Percentiles rank a stretch among this genome's conserved stretches.
phyloP scores from a whole-genome alignment of 2,329 filamentous ascomycete species.

The Nemania bipapillata region DNA sequence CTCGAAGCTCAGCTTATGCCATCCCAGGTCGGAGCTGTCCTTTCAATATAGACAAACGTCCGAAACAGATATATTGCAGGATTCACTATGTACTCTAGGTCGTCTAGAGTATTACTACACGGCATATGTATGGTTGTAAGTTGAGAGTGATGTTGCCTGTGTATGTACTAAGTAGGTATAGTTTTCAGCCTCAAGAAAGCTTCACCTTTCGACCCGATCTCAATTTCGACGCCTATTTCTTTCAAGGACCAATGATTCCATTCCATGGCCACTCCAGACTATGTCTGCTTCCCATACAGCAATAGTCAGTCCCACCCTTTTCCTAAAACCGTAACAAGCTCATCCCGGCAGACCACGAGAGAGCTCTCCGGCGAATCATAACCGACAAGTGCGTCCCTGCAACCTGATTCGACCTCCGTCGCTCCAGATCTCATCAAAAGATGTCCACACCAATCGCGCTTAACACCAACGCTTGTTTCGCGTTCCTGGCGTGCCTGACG shows the following conservation, averaged over 20 bases:
- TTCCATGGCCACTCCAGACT: too few species aligned
- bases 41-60: constrained; percentile 27
- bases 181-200: constrained; percentile 31
- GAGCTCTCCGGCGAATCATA: constrained; percentile 34
- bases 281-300: too few species aligned
- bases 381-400: constrained; percentile 20
- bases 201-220: constrained; percentile 7
- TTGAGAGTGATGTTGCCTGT: too few species aligned
- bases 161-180: neutral
- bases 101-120: neutral
- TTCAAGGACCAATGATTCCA: constrained; percentile 15
- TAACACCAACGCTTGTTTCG: constrained; percentile 34
- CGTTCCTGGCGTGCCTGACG: constrained; percentile 25
- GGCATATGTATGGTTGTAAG: too few species aligned
- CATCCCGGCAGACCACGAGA: constrained; percentile 33
- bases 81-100: neutral
- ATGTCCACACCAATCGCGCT: constrained; percentile 32
- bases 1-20: constrained; percentile 25
- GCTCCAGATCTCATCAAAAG: constrained; percentile 28
- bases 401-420: constrained; percentile 33
- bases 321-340: constrained; percentile 36
- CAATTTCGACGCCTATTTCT: neutral
- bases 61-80: constrained; percentile 7
- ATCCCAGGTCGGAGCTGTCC: constrained; percentile 3
- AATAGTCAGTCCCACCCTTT: constrained; percentile 32